Conservation (phyloP, 176 grass and related monocot genomes). For the Ensete ventricosum region DNA sequence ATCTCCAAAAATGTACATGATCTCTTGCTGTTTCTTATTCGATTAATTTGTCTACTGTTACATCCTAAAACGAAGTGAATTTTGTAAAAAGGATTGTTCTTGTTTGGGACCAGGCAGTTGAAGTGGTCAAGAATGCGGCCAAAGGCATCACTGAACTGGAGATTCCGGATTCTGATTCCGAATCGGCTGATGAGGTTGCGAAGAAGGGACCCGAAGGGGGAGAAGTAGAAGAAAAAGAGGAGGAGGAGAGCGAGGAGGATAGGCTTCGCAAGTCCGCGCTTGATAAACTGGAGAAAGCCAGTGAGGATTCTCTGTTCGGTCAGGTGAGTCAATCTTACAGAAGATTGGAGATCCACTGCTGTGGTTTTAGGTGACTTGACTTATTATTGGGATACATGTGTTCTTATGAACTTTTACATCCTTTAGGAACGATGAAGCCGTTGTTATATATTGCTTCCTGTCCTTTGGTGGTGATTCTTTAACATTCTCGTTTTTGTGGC, state of each 20-base stretch:
- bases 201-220: slow-evolving; percentile 17
- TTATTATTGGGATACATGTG: slow-evolving; percentile 6
- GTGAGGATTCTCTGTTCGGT: slow-evolving; percentile 73
- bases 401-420: not conserved
- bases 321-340: slow-evolving; percentile 39
- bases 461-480: not conserved
- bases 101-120: slow-evolving; percentile 57
- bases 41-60: not conserved
- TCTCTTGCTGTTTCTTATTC: not conserved
- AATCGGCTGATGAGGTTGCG: slow-evolving; percentile 6
- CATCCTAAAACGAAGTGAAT: not conserved
- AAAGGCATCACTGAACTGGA: slow-evolving; percentile 48
- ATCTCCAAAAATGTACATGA: slow-evolving; percentile 69
- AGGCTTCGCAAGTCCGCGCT: slow-evolving; percentile 43
- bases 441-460: too few relatives aligned
- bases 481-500: not conserved
- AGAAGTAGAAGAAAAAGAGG: not conserved
- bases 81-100: not conserved
- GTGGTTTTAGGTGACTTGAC: not conserved
- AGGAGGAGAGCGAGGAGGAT: slow-evolving; percentile 25
- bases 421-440: too few relatives aligned
- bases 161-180: slow-evolving; percentile 13
- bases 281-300: slow-evolving; percentile 70
- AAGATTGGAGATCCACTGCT: not conserved
- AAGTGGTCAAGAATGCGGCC: slow-evolving; percentile 63